Evolutionary conservation across 441 rosid species (phyloP), one percentile per base, ranked within the genome.

Genomic region (Raphanus hybrid): DNA sequence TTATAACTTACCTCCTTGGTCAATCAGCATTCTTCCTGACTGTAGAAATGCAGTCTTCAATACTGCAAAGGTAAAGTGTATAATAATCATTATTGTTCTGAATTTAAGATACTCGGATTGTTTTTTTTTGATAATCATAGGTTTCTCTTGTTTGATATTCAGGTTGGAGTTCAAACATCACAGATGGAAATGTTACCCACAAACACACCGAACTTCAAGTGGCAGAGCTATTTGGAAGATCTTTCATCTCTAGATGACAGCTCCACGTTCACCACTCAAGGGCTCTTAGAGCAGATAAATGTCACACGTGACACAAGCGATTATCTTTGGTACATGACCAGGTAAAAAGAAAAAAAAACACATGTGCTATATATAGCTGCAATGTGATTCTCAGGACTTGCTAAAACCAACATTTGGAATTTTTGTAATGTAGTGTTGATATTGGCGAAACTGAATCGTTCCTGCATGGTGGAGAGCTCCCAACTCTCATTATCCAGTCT

Each of bases 151-250:
- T 57, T 81, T 15, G 29, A 29, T 29, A 37, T 37, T 37, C 66
- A 96, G 99, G 92, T 96, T 79, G 97, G 99, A 77, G 97, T 91
- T 82, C 99, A 96, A 85, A 93, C 96, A 76, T 89, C 98, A 32
- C 89, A 92, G 75, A 83, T 96, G 94, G 86, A 91, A 85, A 96
- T 96, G 98, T 65, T 92, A 84, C 98, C 96, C 0, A 80, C 88
- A 52, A 86, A 73, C 64, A 41, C 84, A 26, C 79, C 81, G 15
- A 85, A 78, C 74, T 85, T 96, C 73, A 80, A 88, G 32, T 96
- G 98, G 98, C 87, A 90, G 83, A 91, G 94, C 84, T 92, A 90
- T 41, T 80, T 87, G 75, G 99, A 96, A 84, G 99, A 96, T 74
- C 58, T 85, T 76, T 82, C 91, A 77, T 84, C 97, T 61, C 72